Evolutionary conservation across 129 eudicot genomes (phyloP).

Genomic region (Escallonia herrerae): DNA sequence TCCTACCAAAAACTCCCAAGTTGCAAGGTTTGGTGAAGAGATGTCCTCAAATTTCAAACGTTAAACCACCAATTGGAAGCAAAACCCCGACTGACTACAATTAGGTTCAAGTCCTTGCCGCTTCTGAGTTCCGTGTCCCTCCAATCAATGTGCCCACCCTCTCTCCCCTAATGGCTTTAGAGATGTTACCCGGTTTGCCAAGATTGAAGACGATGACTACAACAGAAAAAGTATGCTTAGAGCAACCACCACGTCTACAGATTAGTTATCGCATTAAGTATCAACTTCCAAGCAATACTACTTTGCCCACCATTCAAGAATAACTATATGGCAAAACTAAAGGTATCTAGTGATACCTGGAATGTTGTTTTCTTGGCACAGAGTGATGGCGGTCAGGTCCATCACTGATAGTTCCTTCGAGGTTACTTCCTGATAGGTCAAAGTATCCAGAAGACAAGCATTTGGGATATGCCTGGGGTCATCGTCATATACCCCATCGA

Average conservation of each 20-base stretch:
- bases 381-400: conserved; percentile 98
- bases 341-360: conserved; percentile 45
- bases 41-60: too few relatives aligned
- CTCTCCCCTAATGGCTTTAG: conserved; percentile 89
- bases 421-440: conserved; percentile 84
- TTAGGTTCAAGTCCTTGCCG: conserved; percentile 28
- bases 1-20: too few relatives aligned
- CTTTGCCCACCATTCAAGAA: too few relatives aligned
- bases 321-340: too few relatives aligned
- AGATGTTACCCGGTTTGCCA: conserved; percentile 77
- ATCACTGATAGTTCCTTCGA: conserved; percentile 71
- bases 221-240: conserved; percentile 3
- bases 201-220: conserved; percentile 94
- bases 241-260: not conserved
- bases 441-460: conserved; percentile 65
- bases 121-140: conserved; percentile 29
- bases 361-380: conserved; percentile 97
- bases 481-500: conserved; percentile 85
- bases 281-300: too few relatives aligned
- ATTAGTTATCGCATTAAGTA: too few relatives aligned
- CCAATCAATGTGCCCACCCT: conserved; percentile 93
- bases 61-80: not conserved
- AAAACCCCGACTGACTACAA: conserved; percentile 3
- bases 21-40: too few relatives aligned
- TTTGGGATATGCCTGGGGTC: conserved; percentile 72